These are phyloP conservation scores for Colletotrichum lindemuthianum DNA, from an alignment of 2,329 filamentous ascomycete genomes.

Conservation along the genomic window DNA sequence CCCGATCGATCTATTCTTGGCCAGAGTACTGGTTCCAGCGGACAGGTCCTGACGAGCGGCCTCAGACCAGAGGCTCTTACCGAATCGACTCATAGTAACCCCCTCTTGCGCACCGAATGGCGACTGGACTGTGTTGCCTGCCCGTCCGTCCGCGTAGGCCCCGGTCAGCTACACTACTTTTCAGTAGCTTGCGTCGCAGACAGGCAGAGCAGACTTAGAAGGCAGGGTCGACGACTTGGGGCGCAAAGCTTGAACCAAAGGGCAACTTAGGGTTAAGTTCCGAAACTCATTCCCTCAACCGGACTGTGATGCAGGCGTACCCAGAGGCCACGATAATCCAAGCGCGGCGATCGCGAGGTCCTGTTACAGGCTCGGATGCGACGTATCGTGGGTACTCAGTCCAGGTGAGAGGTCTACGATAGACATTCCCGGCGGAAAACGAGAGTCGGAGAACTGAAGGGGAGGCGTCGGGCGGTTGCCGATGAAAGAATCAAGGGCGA, in stretches of 20 bases:
- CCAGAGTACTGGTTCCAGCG: conserved; percentile 71
- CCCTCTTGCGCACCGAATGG: conserved; percentile 63
- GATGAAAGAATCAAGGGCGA: conserved; percentile 45
- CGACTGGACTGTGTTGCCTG: conserved; percentile 67
- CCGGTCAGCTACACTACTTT: conserved; percentile 56
- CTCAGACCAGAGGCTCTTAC: conserved; percentile 78
- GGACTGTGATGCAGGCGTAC: conserved; percentile 53
- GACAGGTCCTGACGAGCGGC: conserved; percentile 78
- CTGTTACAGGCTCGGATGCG: conserved; percentile 71
- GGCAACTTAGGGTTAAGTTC: conserved; percentile 97
- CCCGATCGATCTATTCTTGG: conserved; percentile 52
- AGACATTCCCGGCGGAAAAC: conserved; percentile 77
- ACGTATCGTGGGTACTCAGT: conserved; percentile 58
- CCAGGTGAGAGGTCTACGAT: conserved; percentile 53
- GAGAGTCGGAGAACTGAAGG: conserved; percentile 80
- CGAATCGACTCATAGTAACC: conserved; percentile 78
- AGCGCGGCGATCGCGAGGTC: conserved; percentile 60
- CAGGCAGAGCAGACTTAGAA: conserved; percentile 64
- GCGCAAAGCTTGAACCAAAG: conserved; percentile 80
- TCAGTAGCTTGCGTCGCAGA: conserved; percentile 56
- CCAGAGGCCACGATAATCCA: conserved; percentile 52
- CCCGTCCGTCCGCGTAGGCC: conserved; percentile 57
- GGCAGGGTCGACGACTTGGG: conserved; percentile 74
- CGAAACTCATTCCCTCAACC: conserved; percentile 73
- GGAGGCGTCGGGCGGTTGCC: conserved; percentile 76